phyloP scores from a whole-genome alignment of 2,329 filamentous ascomycete species.

The Botrytis tulipae region DNA sequence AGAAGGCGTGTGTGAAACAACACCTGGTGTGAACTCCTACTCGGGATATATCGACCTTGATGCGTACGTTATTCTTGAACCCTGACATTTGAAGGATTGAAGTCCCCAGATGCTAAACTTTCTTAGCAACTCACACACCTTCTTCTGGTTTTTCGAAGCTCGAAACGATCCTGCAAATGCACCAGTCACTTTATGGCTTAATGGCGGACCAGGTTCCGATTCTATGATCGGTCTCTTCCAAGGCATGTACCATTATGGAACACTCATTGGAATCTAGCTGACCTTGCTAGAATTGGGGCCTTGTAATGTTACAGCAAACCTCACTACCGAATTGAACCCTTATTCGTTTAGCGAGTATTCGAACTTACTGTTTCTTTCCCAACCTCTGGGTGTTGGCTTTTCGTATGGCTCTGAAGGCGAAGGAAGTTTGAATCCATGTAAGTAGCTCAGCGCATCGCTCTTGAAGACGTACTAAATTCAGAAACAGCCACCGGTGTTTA shows the following conservation, averaged over 20 bases:
- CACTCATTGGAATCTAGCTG: neutral
- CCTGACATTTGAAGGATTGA: neutral
- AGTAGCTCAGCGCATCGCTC: neutral
- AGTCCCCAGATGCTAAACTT: slow-evolving; percentile 10
- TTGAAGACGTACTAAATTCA: neutral
- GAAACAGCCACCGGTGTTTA: slow-evolving; percentile 18
- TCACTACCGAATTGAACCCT: slow-evolving; percentile 44
- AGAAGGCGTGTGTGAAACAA: slow-evolving; percentile 34
- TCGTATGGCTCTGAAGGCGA: slow-evolving; percentile 52
- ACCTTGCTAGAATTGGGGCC: slow-evolving; percentile 40
- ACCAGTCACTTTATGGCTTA: slow-evolving; percentile 52
- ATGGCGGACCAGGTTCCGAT: slow-evolving; percentile 52
- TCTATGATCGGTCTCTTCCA: slow-evolving; percentile 55
- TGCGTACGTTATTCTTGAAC: slow-evolving; percentile 17
- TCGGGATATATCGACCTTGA: slow-evolving; percentile 36
- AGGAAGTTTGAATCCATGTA: slow-evolving; percentile 32
- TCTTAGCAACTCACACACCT: slow-evolving; percentile 42
- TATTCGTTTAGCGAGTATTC: slow-evolving; percentile 62
- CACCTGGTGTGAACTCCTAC: slow-evolving; percentile 35
- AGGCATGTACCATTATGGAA: slow-evolving; percentile 24
- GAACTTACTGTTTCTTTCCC: slow-evolving; percentile 51
- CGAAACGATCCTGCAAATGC: slow-evolving; percentile 47
- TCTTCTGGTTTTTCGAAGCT: slow-evolving; percentile 53
- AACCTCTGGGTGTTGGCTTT: slow-evolving; percentile 67
- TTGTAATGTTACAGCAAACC: slow-evolving; percentile 41